These are phyloP conservation scores for Tolypocladium capitatum DNA, from an alignment of 2,329 filamentous ascomycete species.

Conservation along the genomic window DNA sequence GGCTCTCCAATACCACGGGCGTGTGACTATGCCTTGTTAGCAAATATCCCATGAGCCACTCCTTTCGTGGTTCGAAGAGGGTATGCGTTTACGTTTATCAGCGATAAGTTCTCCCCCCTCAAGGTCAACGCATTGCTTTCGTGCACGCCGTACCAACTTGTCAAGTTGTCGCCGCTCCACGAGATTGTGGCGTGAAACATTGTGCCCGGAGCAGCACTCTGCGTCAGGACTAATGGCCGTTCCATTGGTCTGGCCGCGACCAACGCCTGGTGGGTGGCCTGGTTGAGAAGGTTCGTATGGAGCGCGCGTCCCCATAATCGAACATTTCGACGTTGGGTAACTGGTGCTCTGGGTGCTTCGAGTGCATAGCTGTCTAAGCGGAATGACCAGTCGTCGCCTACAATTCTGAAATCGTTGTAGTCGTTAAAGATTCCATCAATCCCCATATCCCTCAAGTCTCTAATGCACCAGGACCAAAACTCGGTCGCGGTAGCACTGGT, in stretches of 20 bases:
- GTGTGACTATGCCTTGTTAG: conserved; percentile 29
- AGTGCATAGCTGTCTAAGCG: conserved; percentile 33
- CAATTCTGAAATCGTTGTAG: conserved; percentile 61
- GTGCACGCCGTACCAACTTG: conserved; percentile 62
- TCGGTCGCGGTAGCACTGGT: conserved; percentile 52
- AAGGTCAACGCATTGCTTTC: conserved; percentile 57
- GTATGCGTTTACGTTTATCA: conserved; percentile 34
- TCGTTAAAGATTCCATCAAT: conserved; percentile 71
- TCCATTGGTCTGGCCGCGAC: conserved; percentile 42
- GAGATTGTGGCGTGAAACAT: conserved; percentile 56
- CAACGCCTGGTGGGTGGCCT: conserved; percentile 55
- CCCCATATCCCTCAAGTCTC: conserved; percentile 45
- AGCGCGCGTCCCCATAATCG: conserved; percentile 58
- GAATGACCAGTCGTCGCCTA: conserved; percentile 51
- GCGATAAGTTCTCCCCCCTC: conserved; percentile 52
- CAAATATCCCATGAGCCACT: too few species aligned
- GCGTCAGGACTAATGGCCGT: conserved; percentile 55
- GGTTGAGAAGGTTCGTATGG: conserved; percentile 59
- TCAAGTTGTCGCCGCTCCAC: conserved; percentile 65
- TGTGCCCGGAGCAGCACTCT: conserved; percentile 57
- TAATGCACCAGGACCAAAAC: conserved; percentile 60
- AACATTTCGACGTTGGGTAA: conserved; percentile 29
- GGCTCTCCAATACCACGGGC: conserved; percentile 67
- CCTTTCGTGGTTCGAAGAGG: too few species aligned
- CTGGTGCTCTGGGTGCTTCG: conserved; percentile 22